Evolutionary conservation across 345 rosid genomes (phyloP).

Genomic region (Leavenworthia alabamica): DNA sequence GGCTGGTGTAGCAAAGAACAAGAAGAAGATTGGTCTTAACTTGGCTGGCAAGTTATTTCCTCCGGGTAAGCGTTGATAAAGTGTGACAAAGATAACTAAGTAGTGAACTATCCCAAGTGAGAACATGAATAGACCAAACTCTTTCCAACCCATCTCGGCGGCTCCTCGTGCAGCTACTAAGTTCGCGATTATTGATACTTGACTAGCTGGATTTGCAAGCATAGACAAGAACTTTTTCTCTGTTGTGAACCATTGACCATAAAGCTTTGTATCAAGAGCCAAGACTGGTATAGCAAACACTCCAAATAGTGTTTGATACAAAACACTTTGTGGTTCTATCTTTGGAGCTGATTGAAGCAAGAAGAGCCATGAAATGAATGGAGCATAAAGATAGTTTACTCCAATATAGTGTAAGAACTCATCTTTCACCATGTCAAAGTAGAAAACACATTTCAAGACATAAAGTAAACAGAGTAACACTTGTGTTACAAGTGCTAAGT

Average conservation of each 20-base stretch:
- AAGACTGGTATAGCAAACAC: conserved; percentile 41
- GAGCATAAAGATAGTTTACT: conserved; percentile 61
- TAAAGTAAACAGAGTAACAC: conserved; percentile 34
- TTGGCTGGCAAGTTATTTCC: conserved; percentile 35
- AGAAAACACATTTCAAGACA: conserved; percentile 34
- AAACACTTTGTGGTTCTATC: neutral
- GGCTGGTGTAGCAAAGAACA: conserved; percentile 72
- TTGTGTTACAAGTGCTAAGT: conserved; percentile 35
- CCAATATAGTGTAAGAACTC: conserved; percentile 55
- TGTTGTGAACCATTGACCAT: conserved; percentile 77
- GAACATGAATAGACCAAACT: conserved; percentile 53
- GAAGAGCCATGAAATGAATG: conserved; percentile 59
- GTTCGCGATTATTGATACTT: conserved; percentile 58
- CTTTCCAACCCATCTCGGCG: conserved; percentile 53
- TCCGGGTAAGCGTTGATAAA: conserved; percentile 55
- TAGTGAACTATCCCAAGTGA: conserved; percentile 62
- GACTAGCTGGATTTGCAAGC: conserved; percentile 61
- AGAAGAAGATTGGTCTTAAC: conserved; percentile 56
- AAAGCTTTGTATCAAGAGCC: conserved; percentile 54
- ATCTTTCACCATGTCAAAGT: conserved; percentile 37
- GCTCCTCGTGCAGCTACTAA: conserved; percentile 51
- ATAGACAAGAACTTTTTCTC: conserved; percentile 48
- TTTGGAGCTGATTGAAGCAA: conserved; percentile 61
- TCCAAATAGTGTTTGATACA: conserved; percentile 33
- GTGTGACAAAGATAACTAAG: conserved; percentile 62